These are phyloP conservation scores for Arctium minus DNA, from an alignment of 129 eudicot genomes.

Conservation along the genomic window DNA sequence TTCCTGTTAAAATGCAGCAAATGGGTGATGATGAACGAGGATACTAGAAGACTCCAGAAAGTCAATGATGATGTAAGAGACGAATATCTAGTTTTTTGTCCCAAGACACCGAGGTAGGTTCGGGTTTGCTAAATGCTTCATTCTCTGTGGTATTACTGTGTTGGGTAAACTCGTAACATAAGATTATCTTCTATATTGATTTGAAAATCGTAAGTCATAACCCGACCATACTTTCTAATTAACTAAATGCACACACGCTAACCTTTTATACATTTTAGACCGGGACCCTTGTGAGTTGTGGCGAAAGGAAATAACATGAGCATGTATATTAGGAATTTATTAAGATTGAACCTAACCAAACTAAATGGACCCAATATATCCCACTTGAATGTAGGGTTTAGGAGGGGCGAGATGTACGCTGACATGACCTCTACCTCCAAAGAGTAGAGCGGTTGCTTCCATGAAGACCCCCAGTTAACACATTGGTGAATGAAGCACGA, in stretches of 20 bases:
- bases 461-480: no score
- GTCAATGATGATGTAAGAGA: slow-evolving; percentile 71
- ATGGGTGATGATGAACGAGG: slow-evolving; percentile 99
- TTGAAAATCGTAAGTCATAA: neutral
- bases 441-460: no score
- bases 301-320: neutral
- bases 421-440: no score
- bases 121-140: neutral
- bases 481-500: no score
- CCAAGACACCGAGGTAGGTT: slow-evolving; percentile 61
- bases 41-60: slow-evolving; percentile 87
- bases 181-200: no score
- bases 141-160: neutral
- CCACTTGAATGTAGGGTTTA: no score
- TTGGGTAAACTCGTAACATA: no score
- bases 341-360: no score
- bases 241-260: neutral
- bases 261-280: neutral
- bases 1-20: slow-evolving; percentile 49
- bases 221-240: neutral
- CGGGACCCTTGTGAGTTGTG: neutral
- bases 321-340: neutral
- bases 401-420: no score
- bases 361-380: no score
- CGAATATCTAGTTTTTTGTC: slow-evolving; percentile 65